Evolutionary conservation across 768 basidiomycete genomes (phyloP), one percentile per base, ranked within the genome.

Genomic region (Ramaria rubella): DNA sequence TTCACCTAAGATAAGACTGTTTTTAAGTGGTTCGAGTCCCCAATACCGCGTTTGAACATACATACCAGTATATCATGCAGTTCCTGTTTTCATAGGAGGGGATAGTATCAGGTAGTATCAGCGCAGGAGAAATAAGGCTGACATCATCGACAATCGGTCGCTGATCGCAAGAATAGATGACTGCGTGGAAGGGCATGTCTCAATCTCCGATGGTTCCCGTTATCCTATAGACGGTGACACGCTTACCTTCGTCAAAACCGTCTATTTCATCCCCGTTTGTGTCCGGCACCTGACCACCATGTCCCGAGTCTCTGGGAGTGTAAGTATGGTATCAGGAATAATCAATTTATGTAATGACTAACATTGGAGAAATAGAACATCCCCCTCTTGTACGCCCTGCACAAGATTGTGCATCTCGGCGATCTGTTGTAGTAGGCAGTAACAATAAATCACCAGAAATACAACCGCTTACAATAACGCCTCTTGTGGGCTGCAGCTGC

Each of bases 191-290:
- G n/a, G n/a, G n/a, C n/a, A n/a, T n/a, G n/a, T n/a, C n/a, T n/a
- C n/a, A n/a, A n/a, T n/a, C n/a, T n/a, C n/a, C n/a, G n/a, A n/a
- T n/a, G n/a, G n/a, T n/a, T n/a, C n/a, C n/a, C n/a, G n/a, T 2
- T 26, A 48, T 30, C 27, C 8, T 24, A 48, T 9, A 26, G 15
- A 48, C 5, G 46, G 8, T 2, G 46, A 4, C 19, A 27, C 19
- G 43, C 36, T 31, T 5, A 42, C 52, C 52, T 54, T 54, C 52
- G 24, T 54, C 52, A n/a, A 54, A 26, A 21, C 52, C 52, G 27
- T 54, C 52, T 12, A 8, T 23, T 42, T 54, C 52, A 23, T 54
- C 52, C 1, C 52, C 52, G 23, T 44, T 19, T 31, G 26, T 45
- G 36, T 54, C 52, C 19, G 40, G 34, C 15, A 54, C 26, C 40